Base-by-base conservation (phyloP, 225 moss, liverwort and hornwort genomes). In the Neckera pumila region DNA sequence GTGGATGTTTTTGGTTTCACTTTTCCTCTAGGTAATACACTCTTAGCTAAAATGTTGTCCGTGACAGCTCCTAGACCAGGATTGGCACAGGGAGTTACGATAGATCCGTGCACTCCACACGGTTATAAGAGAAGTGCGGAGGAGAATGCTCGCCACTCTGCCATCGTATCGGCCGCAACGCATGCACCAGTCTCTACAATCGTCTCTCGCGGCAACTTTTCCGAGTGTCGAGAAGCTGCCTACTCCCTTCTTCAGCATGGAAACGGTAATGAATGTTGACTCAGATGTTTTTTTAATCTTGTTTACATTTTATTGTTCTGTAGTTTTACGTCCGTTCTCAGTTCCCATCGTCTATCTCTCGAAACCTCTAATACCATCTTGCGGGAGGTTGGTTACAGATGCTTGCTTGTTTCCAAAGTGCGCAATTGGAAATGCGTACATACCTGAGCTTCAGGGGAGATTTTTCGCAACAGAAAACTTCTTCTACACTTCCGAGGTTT, bases 401-500 rank as follows among this genome's bases (percentile, higher is more conserved):
- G 90, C 90, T 40, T 95, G 95, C 81, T 74, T 90, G 77, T 93
- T 86, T 62, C 92, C 92, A 19, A 92, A 90, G 83, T 95, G 95
- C 83, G 92, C 95, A 86, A 94, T 95, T 87, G 95, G 94, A 79
- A 90, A 90, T 79, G 93, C 91, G 22, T 95, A 80, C 80, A 92
- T 95, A 76, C 95, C 95, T 78, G 89, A 92, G 74, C 90, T 95
- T 51, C 87, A 90, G 59, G 95, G 95, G 79, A 95, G 90, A 54
- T 95, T 95, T 87, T 95, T 95, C 82, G 95, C 93, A 40, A 95
- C 95, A 40, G 95, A 95, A 62, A 95, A 95, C 79, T 94, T 91
- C 76, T 95, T 95, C 60, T 95, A 95, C 85, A 95, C 95, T 89
- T 95, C 95, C 36, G 90, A 95, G 92, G 95, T 95, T 33, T 84